phyloP scores from a whole-genome alignment of 129 eudicot genomes.

The Oenanthe sinensis region DNA sequence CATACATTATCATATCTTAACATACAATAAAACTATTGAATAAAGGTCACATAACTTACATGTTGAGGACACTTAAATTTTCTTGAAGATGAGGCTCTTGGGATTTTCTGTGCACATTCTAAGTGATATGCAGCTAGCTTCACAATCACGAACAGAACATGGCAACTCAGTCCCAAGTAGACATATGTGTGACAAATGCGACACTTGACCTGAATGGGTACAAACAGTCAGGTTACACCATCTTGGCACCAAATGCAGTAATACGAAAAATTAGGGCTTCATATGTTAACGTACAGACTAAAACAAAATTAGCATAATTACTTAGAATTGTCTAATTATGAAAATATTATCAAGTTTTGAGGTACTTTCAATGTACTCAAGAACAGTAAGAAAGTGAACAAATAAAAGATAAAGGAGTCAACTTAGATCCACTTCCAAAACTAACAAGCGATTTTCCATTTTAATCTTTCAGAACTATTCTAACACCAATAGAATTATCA shows the following conservation, averaged over 20 bases:
- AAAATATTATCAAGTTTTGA: no score
- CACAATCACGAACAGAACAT: slow-evolving; percentile 63
- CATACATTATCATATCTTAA: neutral
- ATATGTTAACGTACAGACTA: neutral
- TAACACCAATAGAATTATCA: neutral
- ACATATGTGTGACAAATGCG: slow-evolving; percentile 44
- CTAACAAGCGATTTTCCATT: neutral
- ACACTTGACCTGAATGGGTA: slow-evolving; percentile 54
- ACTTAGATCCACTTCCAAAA: neutral
- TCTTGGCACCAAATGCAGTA: neutral
- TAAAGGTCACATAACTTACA: slow-evolving; percentile 24
- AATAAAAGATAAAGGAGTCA: neutral
- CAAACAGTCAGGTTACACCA: neutral
- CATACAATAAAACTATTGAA: neutral
- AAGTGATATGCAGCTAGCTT: slow-evolving; percentile 47
- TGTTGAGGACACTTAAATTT: slow-evolving; percentile 88
- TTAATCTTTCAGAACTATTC: neutral
- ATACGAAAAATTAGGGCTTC: neutral
- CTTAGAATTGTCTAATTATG: neutral
- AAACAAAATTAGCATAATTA: neutral
- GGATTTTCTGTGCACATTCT: slow-evolving; percentile 43
- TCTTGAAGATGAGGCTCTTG: slow-evolving; percentile 33
- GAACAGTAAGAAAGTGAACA: neutral
- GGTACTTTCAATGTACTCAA: neutral
- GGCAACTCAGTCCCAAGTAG: slow-evolving; percentile 46